Percentiles rank a stretch among this genome's conserved stretches.
Conservation (phyloP, 257 asterid genomes). For the Buddleja alternifolia region DNA sequence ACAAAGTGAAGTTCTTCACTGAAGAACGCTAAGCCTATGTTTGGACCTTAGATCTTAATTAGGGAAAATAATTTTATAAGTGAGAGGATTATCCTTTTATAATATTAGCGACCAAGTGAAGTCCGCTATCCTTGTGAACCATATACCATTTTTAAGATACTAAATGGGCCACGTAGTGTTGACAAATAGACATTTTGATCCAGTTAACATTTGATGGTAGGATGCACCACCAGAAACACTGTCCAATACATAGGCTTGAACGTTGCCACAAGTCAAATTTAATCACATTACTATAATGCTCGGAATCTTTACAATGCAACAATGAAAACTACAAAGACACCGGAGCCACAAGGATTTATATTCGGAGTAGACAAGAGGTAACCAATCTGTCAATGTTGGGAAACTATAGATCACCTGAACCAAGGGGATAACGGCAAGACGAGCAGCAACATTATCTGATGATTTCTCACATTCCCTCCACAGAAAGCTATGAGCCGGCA, state of each 20-base stretch:
- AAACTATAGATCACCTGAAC: constrained; percentile 67
- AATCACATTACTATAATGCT: background rate
- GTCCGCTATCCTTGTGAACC: background rate
- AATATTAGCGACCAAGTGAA: background rate
- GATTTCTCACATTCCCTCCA: constrained; percentile 98
- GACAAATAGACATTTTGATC: background rate
- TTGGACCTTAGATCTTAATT: too few relatives aligned
- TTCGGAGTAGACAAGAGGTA: background rate
- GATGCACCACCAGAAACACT: background rate
- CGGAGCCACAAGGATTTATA: background rate
- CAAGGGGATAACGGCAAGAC: constrained; percentile 88
- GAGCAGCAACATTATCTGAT: constrained; percentile 79
- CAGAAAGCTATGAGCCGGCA: constrained; percentile 89
- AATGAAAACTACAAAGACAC: background rate
- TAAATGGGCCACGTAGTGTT: background rate
- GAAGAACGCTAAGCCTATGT: background rate
- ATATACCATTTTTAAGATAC: background rate
- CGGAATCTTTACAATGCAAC: background rate
- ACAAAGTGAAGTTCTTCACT: background rate
- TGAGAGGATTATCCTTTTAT: background rate
- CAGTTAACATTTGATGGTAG: background rate
- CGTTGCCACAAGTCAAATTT: background rate
- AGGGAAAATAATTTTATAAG: background rate
- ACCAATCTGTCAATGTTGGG: background rate
- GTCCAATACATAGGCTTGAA: background rate